Conservation (phyloP, 2,329 filamentous ascomycete genomes). For the Helicocarpus griseus region DNA sequence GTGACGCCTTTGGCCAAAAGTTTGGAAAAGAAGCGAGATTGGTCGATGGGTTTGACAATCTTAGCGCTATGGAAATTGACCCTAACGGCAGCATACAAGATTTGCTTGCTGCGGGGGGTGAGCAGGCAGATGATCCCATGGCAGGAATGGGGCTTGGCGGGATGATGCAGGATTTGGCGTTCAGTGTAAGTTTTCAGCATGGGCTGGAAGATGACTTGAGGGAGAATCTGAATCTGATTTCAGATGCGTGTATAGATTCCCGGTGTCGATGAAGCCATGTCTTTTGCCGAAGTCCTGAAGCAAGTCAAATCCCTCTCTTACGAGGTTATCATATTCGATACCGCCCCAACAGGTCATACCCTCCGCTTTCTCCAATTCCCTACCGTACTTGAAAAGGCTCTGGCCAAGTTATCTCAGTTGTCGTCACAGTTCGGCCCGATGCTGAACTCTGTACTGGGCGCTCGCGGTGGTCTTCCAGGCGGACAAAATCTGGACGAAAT, state of each 20-base stretch:
- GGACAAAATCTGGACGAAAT: constrained; percentile 89
- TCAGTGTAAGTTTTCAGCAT: constrained; percentile 66
- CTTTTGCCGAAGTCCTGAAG: constrained; percentile 96
- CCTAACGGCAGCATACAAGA: constrained; percentile 97
- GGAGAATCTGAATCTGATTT: constrained; percentile 1
- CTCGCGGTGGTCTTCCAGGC: constrained; percentile 67
- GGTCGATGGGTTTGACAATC: constrained; percentile 81
- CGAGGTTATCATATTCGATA: constrained; percentile 99
- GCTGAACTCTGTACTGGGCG: constrained; percentile 83
- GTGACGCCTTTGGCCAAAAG: constrained; percentile 96
- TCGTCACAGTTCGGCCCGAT: constrained; percentile 92
- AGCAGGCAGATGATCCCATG: constrained; percentile 54
- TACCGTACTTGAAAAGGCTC: constrained; percentile 92
- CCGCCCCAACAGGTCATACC: constrained; percentile 93
- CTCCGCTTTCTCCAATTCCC: constrained; percentile 98
- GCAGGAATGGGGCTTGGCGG: constrained; percentile 65
- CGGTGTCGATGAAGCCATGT: constrained; percentile 98
- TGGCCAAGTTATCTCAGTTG: constrained; percentile 93
- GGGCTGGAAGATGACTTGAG: no score
- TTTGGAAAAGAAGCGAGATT: constrained; percentile 97
- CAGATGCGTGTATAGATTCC: constrained; percentile 69
- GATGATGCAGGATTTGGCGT: constrained; percentile 98
- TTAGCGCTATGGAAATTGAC: constrained; percentile 98
- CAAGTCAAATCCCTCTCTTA: constrained; percentile 98
- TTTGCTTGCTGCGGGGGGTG: constrained; percentile 67